Base-by-base conservation (phyloP, 2,329 filamentous ascomycete species). In the Verticillium nonalfalfae region DNA sequence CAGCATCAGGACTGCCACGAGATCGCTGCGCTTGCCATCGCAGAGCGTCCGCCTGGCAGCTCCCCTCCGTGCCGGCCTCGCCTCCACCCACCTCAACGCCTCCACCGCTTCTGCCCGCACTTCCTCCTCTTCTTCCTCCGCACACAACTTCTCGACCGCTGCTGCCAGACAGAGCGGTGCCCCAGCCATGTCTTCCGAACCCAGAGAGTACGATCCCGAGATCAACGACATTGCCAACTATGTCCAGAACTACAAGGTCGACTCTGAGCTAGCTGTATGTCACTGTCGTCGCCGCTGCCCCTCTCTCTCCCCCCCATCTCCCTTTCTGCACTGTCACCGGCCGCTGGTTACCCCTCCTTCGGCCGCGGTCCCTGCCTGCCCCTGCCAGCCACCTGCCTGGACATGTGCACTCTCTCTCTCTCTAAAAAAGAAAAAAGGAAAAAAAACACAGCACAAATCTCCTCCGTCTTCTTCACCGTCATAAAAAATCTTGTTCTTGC, bases 191-290 rank as follows among this genome's bases (percentile, higher is more conserved):
- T 75, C 84, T 71, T 74, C 80, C 55, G 74, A 79, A 70, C 72
- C 76, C 64, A 78, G 84, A 74, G 83, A 87, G 68, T 97, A 94
- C 77, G 94, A 98, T 74, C 87, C 90, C 66, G 94, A 97, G 80
- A 95, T 98, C 77, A 88, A 87, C 76, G 93, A 98, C 75, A 97
- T 99, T 82, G 94, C 94, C 65, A 86, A 84, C 78, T 99, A 97
- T 79, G 90, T 98, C 74, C 91, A 96, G 83, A 91, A 93, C 75
- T 94, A 93, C 77, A 84, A 91, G 62, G 90, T 98, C 72, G 84
- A 94, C 69, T 98, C 94, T 35, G 91, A 96, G 68, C 85, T 99
- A 71, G 95, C 95, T 74, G 93, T 97, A 83, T 78, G 92, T 80
- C 59, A 26, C 1, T 26, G 26, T 26, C 26, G 26, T 26, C 26